phyloP scores from a whole-genome alignment of 1,139 yeast genomes.

The Candida mesenterica region DNA sequence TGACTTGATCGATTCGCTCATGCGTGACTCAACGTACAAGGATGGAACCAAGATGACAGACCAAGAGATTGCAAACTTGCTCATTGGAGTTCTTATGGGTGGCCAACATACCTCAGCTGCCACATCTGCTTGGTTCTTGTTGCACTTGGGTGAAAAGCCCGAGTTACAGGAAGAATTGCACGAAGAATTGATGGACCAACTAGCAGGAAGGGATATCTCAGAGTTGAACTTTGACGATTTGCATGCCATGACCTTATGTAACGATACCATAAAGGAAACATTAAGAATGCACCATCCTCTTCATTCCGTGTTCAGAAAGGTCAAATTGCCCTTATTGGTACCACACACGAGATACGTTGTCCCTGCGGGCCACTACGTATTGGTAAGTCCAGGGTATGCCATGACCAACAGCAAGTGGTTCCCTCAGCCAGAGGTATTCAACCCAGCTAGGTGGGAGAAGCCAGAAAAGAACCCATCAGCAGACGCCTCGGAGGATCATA shows the following conservation, averaged over 20 bases:
- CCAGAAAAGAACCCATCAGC: conserved; percentile 1
- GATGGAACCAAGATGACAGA: conserved; percentile 95
- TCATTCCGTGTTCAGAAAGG: conserved; percentile 94
- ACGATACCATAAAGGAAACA: conserved; percentile 84
- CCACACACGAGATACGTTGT: conserved; percentile 79
- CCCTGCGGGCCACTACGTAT: conserved; percentile 83
- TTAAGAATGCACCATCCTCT: conserved; percentile 93
- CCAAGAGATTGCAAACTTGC: conserved; percentile 85
- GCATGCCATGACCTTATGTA: conserved; percentile 75
- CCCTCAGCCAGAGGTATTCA: conserved; percentile 65
- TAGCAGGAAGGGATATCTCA: conserved; percentile 47
- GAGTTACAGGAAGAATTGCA: conserved; percentile 76
- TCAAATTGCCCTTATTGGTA: conserved; percentile 69
- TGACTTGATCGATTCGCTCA: conserved; percentile 84
- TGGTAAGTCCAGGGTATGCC: conserved; percentile 92
- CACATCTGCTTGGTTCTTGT: conserved; percentile 89
- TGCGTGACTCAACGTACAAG: conserved; percentile 79
- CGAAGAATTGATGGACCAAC: conserved; percentile 64
- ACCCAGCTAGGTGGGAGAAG: conserved; percentile 86
- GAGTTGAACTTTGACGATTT: conserved; percentile 78
- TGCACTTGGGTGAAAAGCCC: conserved; percentile 84
- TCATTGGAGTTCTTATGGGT: conserved; percentile 96
- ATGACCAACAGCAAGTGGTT: conserved; percentile 74
- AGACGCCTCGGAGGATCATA: conserved; percentile 22
- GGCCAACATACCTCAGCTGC: conserved; percentile 98